Evolutionary conservation across 352 stramenopile species (phyloP).

Genomic region (Globisporangium orthogonon): DNA sequence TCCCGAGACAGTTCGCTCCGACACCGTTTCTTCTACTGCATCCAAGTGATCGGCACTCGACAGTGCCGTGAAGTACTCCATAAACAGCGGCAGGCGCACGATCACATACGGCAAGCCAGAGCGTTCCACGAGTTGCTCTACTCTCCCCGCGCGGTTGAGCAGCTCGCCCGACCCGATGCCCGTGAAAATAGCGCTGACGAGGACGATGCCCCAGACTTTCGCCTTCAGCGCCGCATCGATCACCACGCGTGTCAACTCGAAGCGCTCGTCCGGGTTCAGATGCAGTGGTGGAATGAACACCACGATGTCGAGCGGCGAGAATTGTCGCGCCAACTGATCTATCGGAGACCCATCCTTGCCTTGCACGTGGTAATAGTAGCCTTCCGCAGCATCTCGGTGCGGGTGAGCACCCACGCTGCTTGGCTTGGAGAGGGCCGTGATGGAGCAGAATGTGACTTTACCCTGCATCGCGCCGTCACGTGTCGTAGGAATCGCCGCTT

Average conservation of each 20-base stretch:
- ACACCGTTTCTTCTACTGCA: neutral
- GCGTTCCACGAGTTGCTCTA: slow-evolving; percentile 53
- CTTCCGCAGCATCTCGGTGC: neutral
- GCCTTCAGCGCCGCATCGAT: slow-evolving; percentile 39
- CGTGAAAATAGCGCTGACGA: slow-evolving; percentile 69
- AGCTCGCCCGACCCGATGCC: slow-evolving; percentile 19
- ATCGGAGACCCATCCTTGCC: slow-evolving; percentile 37
- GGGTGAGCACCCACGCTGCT: neutral
- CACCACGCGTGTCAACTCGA: slow-evolving; percentile 50
- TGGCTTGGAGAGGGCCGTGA: slow-evolving; percentile 35
- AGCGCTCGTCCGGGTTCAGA: slow-evolving; percentile 35
- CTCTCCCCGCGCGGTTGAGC: slow-evolving; percentile 52
- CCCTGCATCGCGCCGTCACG: slow-evolving; percentile 31
- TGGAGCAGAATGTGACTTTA: slow-evolving; percentile 66
- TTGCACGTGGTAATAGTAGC: slow-evolving; percentile 33
- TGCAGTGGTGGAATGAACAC: slow-evolving; percentile 63
- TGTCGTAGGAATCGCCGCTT: slow-evolving; percentile 41
- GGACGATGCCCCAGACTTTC: slow-evolving; percentile 64
- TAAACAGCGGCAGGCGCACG: slow-evolving; percentile 63
- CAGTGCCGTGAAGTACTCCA: slow-evolving; percentile 73
- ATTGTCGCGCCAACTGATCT: slow-evolving; percentile 43
- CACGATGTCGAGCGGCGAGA: slow-evolving; percentile 60
- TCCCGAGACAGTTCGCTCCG: neutral
- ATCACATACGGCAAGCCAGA: slow-evolving; percentile 56
- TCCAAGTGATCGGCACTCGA: slow-evolving; percentile 9